Conservation (phyloP, 1,284 basidiomycete genomes). For the Boletus semigastroideus region DNA sequence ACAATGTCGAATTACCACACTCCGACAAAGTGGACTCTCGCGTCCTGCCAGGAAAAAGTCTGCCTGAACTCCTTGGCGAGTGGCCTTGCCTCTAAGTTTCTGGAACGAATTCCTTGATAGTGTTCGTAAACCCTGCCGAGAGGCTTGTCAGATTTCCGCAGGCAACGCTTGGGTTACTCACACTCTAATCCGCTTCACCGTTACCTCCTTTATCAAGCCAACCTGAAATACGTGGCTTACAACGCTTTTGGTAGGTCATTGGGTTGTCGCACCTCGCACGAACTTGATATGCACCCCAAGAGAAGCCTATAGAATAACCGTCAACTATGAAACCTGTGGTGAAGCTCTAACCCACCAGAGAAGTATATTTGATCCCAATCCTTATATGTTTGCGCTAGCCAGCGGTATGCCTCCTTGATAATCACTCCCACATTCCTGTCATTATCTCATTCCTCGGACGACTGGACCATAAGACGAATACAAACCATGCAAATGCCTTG, state of each 20-base stretch:
- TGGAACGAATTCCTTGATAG: conserved; percentile 25
- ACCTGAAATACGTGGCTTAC: conserved; percentile 10
- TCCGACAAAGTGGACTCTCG: conserved; percentile 41
- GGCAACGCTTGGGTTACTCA: conserved; percentile 2
- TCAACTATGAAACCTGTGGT: neutral
- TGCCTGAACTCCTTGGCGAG: conserved; percentile 34
- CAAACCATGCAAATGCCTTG: conserved; percentile 24
- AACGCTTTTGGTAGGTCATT: neutral
- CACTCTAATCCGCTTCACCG: conserved; percentile 25
- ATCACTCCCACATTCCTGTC: conserved; percentile 28
- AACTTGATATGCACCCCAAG: conserved; percentile 47
- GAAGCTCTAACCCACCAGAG: conserved; percentile 33
- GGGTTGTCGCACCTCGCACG: conserved; percentile 33
- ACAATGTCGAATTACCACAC: conserved; percentile 33
- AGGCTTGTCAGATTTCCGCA: neutral
- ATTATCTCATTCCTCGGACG: neutral
- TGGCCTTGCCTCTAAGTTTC: conserved; percentile 12
- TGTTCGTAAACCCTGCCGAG: conserved; percentile 39
- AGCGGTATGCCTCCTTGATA: conserved; percentile 38
- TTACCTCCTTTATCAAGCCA: conserved; percentile 21
- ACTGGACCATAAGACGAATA: neutral
- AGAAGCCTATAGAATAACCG: conserved; percentile 36
- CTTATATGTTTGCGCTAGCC: conserved; percentile 39
- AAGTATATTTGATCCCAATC: conserved; percentile 42
- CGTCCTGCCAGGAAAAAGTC: conserved; percentile 35